Base-by-base conservation (phyloP, 192 early-diverging fungal genomes). In the Geranomyces michiganensis region DNA sequence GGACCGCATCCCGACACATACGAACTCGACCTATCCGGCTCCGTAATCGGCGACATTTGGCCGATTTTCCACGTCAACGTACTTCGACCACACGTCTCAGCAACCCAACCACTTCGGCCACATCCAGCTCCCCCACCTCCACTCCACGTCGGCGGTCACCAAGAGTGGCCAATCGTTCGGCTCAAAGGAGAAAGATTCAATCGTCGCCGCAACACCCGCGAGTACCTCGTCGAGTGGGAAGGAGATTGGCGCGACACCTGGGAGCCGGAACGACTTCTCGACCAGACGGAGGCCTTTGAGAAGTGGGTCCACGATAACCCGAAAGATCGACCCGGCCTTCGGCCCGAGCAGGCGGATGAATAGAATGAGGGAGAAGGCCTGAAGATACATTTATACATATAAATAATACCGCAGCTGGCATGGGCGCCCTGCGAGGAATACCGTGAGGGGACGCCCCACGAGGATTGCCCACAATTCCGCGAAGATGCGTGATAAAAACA, bases 61-160 rank as follows among this genome's bases (percentile, higher is more conserved):
- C 68, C 68, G 43, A 13, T 45, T 41, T 70, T 62, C 55, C 68
- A 70, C 43, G 68, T 70, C 43, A 61, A 56, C 41, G 32, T 70
- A 7, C 29, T 70, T 15, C 30, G 45, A 12, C 27, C 19, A 13
- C 33, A 29, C n/a, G 45, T 51, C 26, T 15, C 44, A 29, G 29
- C 48, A 31, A 24, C 19, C 21, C 24, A 68, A 21, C 56, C 56
- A 24, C 24, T 26, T 10, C 56, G 56, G 14, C 9, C 12, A 58
- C 17, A 58, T 24, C 17, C 14, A 12, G 9, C 56, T 27, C 17
- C 56, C 12, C 14, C 12, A 58, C 14, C 12, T 10, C 56, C 56
- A 12, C 9, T 58, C 26, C 12, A 21, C 24, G 26, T 58, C 56
- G 14, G 26, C 17, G 56, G 56, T 10, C 17, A 24, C 12, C 56